These are phyloP conservation scores for Trichoderma sp. DNA, from an alignment of 2,329 filamentous ascomycete genomes.

Conservation along the genomic window DNA sequence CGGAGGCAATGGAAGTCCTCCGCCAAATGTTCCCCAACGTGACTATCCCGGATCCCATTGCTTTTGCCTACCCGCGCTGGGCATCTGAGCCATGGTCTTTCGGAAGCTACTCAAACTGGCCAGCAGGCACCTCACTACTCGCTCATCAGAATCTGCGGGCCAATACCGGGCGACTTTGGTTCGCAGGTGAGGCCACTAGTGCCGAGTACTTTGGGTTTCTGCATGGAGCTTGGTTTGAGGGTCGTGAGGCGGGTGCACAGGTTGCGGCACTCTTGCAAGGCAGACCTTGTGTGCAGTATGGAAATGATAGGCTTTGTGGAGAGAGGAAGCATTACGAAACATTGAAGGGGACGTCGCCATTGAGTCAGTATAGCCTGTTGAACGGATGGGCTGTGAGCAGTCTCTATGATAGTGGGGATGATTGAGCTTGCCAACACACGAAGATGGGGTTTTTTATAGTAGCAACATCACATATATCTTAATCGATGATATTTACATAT, in stretches of 20 bases:
- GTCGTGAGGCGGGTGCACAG: constrained; percentile 45
- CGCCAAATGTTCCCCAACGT: constrained; percentile 58
- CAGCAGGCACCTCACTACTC: constrained; percentile 58
- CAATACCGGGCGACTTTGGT: constrained; percentile 60
- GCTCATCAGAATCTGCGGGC: constrained; percentile 66
- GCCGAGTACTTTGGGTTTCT: constrained; percentile 63
- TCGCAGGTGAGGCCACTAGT: constrained; percentile 62
- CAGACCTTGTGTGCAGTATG: constrained; percentile 21
- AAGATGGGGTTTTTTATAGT: neutral
- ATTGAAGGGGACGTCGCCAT: constrained; percentile 34
- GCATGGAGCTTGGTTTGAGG: constrained; percentile 60
- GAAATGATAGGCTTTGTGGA: constrained; percentile 21
- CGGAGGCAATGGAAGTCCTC: constrained; percentile 56
- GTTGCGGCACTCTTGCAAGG: constrained; percentile 35
- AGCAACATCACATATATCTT: neutral
- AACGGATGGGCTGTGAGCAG: constrained; percentile 40
- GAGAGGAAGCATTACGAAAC: constrained; percentile 24
- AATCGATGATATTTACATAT: neutral
- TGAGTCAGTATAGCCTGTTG: constrained; percentile 31
- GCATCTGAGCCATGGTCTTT: constrained; percentile 41
- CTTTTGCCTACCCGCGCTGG: constrained; percentile 55
- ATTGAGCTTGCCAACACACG: neutral
- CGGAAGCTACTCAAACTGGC: constrained; percentile 68
- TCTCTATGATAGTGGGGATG: constrained; percentile 24
- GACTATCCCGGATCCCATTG: constrained; percentile 55